Percentiles rank a stretch among this genome's conserved stretches.
Evolutionary conservation across 257 asterid species (phyloP).

Genomic region (Solanum habrochaites): DNA sequence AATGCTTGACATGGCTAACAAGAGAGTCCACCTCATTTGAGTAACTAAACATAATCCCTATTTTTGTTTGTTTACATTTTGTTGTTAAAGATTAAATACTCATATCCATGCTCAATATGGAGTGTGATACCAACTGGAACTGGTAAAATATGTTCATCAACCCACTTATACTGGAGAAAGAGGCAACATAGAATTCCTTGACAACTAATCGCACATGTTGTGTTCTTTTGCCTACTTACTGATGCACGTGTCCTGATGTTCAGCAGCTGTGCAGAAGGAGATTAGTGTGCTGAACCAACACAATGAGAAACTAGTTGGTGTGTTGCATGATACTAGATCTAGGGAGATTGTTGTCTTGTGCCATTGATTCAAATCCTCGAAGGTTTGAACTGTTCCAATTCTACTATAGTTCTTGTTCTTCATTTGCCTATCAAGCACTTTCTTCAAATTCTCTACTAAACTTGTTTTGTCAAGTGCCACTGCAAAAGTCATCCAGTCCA

Average conservation of each 20-base stretch:
- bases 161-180: neutral
- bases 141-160: neutral
- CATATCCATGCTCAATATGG: neutral
- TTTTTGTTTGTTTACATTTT: too few relatives aligned
- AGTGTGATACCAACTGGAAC: neutral
- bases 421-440: too few relatives aligned
- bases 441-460: too few relatives aligned
- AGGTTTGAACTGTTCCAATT: conserved; percentile 2
- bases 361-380: conserved; percentile 33
- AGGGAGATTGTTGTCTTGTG: conserved; percentile 29
- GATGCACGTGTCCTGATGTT: neutral
- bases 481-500: too few relatives aligned
- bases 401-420: neutral
- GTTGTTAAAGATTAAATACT: too few relatives aligned
- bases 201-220: neutral
- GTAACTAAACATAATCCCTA: too few relatives aligned
- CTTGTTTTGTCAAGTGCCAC: too few relatives aligned
- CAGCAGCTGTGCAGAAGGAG: conserved; percentile 10
- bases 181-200: neutral
- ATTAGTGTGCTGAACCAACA: conserved; percentile 14
- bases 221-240: neutral
- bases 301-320: conserved; percentile 30
- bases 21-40: too few relatives aligned
- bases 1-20: too few relatives aligned
- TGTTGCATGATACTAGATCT: conserved; percentile 39